phyloP scores from a whole-genome alignment of 2,329 filamentous ascomycete species.

The Fusarium coffeatum region DNA sequence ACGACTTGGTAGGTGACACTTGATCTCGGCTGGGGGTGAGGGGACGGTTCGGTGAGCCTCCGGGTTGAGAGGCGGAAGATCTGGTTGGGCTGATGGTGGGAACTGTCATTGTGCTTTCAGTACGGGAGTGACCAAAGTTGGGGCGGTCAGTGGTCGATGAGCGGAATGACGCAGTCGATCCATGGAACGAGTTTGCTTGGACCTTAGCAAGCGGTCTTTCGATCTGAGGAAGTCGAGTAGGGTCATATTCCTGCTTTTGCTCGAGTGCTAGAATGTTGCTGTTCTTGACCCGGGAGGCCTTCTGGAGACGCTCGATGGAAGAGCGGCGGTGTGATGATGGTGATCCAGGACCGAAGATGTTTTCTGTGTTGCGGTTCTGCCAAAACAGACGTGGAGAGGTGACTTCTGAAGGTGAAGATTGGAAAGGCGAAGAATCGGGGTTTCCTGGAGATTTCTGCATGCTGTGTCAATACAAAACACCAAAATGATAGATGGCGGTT shows the following conservation, averaged over 20 bases:
- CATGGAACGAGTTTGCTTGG: conserved; percentile 75
- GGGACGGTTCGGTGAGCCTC: conserved; percentile 45
- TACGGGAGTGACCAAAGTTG: conserved; percentile 59
- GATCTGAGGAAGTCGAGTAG: conserved; percentile 78
- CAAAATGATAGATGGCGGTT: conserved; percentile 9
- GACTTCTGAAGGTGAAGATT: conserved; percentile 80
- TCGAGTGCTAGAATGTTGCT: conserved; percentile 97
- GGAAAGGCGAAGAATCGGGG: conserved; percentile 84
- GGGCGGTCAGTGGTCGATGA: conserved; percentile 59
- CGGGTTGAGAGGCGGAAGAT: conserved; percentile 52
- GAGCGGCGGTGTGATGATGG: conserved; percentile 82
- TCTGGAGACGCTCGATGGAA: conserved; percentile 95
- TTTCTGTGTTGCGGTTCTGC: conserved; percentile 85
- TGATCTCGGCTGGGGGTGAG: conserved; percentile 75
- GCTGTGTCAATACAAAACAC: conserved; percentile 48
- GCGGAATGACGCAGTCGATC: conserved; percentile 66
- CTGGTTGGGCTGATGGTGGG: conserved; percentile 68
- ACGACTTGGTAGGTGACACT: conserved; percentile 88
- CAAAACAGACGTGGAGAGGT: conserved; percentile 90
- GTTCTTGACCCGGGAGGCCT: conserved; percentile 95
- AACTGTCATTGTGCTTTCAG: conserved; percentile 67
- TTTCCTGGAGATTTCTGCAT: conserved; percentile 74
- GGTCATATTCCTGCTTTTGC: conserved; percentile 92
- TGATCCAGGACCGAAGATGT: conserved; percentile 70
- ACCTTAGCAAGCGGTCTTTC: conserved; percentile 85